A percentile compares a stretch with the other conserved stretches of the same genome.
These are phyloP conservation scores for Lactarius quietus DNA, from an alignment of 768 basidiomycete genomes.

Conservation along the genomic window DNA sequence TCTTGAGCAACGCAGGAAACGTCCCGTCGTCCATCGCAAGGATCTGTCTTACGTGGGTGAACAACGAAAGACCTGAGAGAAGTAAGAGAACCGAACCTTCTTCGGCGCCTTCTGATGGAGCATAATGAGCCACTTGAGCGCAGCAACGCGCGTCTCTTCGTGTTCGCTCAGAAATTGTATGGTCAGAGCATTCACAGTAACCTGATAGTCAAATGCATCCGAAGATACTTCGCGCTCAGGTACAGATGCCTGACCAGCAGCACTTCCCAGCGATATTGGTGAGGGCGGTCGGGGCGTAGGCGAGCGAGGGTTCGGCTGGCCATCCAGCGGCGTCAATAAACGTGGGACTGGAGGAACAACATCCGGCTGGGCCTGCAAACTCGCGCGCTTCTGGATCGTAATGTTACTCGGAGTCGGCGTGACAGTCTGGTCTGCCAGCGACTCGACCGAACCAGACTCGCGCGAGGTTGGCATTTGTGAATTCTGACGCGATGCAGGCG, in stretches of 20 bases:
- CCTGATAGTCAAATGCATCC: slow-evolving; percentile 87
- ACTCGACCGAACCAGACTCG: slow-evolving; percentile 50
- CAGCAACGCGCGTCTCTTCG: slow-evolving; percentile 93
- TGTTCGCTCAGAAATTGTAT: slow-evolving; percentile 94
- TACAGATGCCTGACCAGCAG: slow-evolving; percentile 30
- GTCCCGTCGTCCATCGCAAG: slow-evolving; percentile 95
- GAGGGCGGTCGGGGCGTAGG: slow-evolving; percentile 31
- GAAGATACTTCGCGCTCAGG: slow-evolving; percentile 40
- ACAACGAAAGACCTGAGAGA: neutral
- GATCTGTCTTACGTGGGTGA: slow-evolving; percentile 51
- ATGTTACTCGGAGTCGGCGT: slow-evolving; percentile 24
- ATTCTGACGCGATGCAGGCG: slow-evolving; percentile 48
- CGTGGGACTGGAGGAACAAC: slow-evolving; percentile 1
- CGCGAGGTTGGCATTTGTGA: slow-evolving; percentile 36
- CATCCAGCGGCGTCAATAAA: slow-evolving; percentile 13
- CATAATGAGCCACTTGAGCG: slow-evolving; percentile 98
- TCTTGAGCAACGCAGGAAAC: slow-evolving; percentile 93
- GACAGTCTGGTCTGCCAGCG: slow-evolving; percentile 34
- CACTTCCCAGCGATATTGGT: slow-evolving; percentile 22
- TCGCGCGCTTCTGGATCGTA: slow-evolving; percentile 27
- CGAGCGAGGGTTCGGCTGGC: slow-evolving; percentile 29
- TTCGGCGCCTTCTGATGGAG: slow-evolving; percentile 96
- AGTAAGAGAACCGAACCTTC: slow-evolving; percentile 54
- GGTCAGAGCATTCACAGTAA: slow-evolving; percentile 88
- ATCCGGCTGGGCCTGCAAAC: slow-evolving; percentile 10